These are phyloP conservation scores for Apiotrichum laibachii DNA, from an alignment of 1,284 basidiomycete species.

Conservation along the genomic window DNA sequence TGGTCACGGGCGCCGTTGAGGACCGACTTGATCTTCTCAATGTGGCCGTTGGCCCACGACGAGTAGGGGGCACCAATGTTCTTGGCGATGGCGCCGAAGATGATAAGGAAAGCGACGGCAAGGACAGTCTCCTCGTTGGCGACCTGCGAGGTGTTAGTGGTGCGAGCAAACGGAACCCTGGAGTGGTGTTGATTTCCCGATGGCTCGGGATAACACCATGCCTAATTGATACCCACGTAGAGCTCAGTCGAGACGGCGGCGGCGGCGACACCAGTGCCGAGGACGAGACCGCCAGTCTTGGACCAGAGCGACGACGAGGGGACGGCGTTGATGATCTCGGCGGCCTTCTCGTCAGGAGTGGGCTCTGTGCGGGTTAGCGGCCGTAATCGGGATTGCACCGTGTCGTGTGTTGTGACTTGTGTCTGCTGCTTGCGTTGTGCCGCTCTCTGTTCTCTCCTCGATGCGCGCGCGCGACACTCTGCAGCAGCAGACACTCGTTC, in stretches of 20 bases:
- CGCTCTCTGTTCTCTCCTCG: not conserved
- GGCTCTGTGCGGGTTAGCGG: conserved; percentile 34
- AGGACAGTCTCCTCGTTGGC: conserved; percentile 92
- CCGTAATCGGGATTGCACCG: not conserved
- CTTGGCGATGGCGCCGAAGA: conserved; percentile 82
- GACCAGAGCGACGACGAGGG: conserved; percentile 90
- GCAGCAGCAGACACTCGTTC: no score
- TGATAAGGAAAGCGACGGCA: conserved; percentile 76
- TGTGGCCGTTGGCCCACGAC: conserved; percentile 86
- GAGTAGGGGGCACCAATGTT: conserved; percentile 78
- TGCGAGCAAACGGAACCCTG: not conserved
- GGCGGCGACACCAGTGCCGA: conserved; percentile 85
- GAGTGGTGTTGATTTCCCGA: not conserved
- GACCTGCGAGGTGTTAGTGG: conserved; percentile 50
- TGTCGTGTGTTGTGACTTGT: not conserved
- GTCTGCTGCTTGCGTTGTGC: not conserved
- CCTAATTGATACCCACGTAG: conserved; percentile 58
- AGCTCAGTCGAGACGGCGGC: conserved; percentile 96
- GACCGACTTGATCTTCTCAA: conserved; percentile 75
- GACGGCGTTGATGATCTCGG: conserved; percentile 85
- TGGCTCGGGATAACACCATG: no score
- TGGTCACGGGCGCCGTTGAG: conserved; percentile 79
- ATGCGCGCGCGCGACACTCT: not conserved
- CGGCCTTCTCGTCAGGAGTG: conserved; percentile 82
- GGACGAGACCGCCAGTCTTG: conserved; percentile 88